A percentile compares a stretch with the other conserved stretches of the same genome.
Evolutionary conservation across 2,329 filamentous ascomycete species (phyloP).

Genomic region (Sporothrix pallida): DNA sequence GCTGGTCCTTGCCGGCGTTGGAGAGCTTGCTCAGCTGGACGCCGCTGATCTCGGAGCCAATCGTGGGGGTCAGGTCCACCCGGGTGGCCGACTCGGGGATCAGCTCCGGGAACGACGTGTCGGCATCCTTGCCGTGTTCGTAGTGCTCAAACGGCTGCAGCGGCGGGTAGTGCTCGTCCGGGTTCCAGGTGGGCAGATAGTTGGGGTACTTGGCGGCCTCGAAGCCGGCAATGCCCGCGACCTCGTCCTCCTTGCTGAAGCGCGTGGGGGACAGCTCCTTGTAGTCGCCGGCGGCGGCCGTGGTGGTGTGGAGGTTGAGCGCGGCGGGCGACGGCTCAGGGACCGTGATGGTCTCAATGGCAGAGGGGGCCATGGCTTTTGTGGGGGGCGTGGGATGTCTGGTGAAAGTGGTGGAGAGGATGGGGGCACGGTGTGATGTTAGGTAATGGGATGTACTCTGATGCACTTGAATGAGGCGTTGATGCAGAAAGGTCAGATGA

Average conservation of each 20-base stretch:
- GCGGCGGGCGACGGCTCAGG: constrained; percentile 35
- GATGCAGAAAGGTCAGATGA: not conserved
- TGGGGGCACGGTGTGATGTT: not conserved
- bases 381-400: not conserved
- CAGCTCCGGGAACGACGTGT: constrained; percentile 67
- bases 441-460: constrained; percentile 2
- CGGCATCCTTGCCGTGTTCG: constrained; percentile 73
- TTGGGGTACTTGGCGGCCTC: constrained; percentile 56
- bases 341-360: constrained; percentile 38
- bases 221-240: constrained; percentile 36
- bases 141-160: constrained; percentile 69
- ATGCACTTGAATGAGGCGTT: not conserved
- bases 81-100: constrained; percentile 55
- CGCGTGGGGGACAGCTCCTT: constrained; percentile 39
- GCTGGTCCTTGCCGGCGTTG: constrained; percentile 69
- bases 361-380: constrained; percentile 35
- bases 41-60: constrained; percentile 70
- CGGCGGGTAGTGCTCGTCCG: constrained; percentile 63
- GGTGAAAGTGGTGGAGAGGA: not conserved
- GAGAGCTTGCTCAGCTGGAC: constrained; percentile 69
- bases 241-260: constrained; percentile 37
- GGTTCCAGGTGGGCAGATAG: constrained; percentile 69
- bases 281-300: constrained; percentile 40
- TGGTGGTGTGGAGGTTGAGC: constrained; percentile 50
- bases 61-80: constrained; percentile 68